Conservation (phyloP, 1,284 basidiomycete genomes). For the Cutaneotrichosporon daszewskae region DNA sequence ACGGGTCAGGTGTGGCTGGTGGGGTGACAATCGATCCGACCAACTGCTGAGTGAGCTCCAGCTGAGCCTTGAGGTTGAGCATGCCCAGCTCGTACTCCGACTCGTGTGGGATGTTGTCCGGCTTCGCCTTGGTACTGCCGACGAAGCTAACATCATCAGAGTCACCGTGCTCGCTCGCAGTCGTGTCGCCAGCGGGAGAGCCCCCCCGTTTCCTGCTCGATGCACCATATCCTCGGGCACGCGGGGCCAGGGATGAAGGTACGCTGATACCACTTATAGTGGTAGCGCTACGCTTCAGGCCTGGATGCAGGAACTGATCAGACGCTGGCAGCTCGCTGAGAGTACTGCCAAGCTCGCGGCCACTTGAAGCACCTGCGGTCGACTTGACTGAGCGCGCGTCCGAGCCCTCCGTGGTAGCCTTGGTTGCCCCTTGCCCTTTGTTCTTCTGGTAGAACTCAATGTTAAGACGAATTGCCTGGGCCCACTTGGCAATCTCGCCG, state of each 20-base stretch:
- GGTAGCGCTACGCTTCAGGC: constrained; percentile 46
- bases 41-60: constrained; percentile 70
- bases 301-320: constrained; percentile 37
- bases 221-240: no score
- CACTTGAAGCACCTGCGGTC: constrained; percentile 2
- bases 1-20: constrained; percentile 22
- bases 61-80: constrained; percentile 68
- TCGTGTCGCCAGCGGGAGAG: constrained; percentile 14
- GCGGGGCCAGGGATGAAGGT: no score
- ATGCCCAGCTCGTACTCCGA: constrained; percentile 65
- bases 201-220: constrained; percentile 4
- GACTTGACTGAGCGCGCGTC: constrained; percentile 9
- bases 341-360: constrained; percentile 9
- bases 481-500: constrained; percentile 84
- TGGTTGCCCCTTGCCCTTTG: background rate
- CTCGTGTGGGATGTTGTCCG: constrained; percentile 58
- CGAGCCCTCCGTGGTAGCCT: constrained; percentile 1
- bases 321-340: constrained; percentile 26
- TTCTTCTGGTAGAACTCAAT: constrained; percentile 58
- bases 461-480: constrained; percentile 64
- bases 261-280: constrained; percentile 47
- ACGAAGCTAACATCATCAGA: constrained; percentile 20
- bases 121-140: background rate
- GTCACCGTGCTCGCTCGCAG: constrained; percentile 14
- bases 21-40: constrained; percentile 54